Conservation (phyloP, 2,329 filamentous ascomycete genomes). For the Pseudocercospora fuligena region DNA sequence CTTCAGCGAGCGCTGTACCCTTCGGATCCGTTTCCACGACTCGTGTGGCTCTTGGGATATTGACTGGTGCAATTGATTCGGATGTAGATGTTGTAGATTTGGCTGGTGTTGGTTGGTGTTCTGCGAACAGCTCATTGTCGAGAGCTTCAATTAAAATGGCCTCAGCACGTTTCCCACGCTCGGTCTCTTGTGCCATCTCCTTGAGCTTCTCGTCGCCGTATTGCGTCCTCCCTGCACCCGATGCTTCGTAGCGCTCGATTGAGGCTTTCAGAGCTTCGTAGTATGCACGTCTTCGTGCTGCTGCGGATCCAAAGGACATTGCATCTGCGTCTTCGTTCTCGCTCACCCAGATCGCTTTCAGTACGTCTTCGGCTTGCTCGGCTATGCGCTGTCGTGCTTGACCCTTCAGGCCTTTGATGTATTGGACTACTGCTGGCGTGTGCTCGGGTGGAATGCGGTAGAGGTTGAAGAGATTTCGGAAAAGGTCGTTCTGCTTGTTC, state of each 20-base stretch:
- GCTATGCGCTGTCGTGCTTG: conserved; percentile 42
- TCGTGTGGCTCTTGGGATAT: conserved; percentile 15
- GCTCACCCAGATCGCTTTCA: conserved; percentile 21
- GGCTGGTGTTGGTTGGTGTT: not conserved
- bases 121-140: conserved; percentile 13
- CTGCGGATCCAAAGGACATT: conserved; percentile 22
- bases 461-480: conserved; percentile 65
- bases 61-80: not conserved
- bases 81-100: not conserved
- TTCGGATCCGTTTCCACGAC: conserved; percentile 12
- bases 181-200: conserved; percentile 15
- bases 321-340: conserved; percentile 20
- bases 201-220: conserved; percentile 23
- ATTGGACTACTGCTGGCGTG: conserved; percentile 72
- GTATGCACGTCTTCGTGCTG: conserved; percentile 20
- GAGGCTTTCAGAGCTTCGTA: conserved; percentile 17
- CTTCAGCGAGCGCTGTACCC: not conserved
- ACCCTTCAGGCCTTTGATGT: conserved; percentile 80
- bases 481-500: conserved; percentile 80
- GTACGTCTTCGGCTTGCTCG: conserved; percentile 22
- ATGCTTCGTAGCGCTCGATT: conserved; percentile 18
- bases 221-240: conserved; percentile 20
- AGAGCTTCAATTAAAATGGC: conserved; percentile 14
- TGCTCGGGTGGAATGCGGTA: conserved; percentile 62
- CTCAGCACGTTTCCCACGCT: conserved; percentile 21